Conservation (phyloP, 805 yeast species). For the Yamadazyma laniorum region DNA sequence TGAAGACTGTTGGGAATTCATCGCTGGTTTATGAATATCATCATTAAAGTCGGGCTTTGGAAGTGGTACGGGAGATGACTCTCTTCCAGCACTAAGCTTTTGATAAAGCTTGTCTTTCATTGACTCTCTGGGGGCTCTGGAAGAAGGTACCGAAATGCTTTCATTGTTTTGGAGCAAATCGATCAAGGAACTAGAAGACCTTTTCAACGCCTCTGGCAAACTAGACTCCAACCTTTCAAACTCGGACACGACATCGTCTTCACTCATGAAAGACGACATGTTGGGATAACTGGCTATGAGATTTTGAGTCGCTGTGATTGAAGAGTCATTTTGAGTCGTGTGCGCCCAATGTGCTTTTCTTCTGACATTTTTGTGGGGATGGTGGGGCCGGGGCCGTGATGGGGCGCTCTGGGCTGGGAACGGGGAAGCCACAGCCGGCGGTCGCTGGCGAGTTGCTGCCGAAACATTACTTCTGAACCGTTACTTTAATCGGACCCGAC, state of each 20-base stretch:
- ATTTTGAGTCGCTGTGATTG: no score
- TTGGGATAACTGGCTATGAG: no score
- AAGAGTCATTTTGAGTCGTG: no score
- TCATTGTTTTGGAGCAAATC: conserved; percentile 26
- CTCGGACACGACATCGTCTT: conserved; percentile 21
- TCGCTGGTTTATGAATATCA: conserved; percentile 52
- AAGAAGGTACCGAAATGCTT: conserved; percentile 17
- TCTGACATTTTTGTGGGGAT: no score
- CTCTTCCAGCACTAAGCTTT: conserved; percentile 34
- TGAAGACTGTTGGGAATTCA: conserved; percentile 56
- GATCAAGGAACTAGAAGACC: conserved; percentile 38
- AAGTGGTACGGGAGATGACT: conserved; percentile 48
- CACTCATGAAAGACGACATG: conserved; percentile 8
- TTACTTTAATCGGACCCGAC: no score
- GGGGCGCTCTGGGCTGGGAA: no score
- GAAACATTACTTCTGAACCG: no score
- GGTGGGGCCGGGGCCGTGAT: no score
- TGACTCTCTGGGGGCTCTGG: conserved; percentile 24
- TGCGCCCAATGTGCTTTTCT: no score
- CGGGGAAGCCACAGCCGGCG: no score
- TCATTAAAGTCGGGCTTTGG: conserved; percentile 47
- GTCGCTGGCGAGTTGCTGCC: no score
- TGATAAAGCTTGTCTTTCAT: conserved; percentile 20
- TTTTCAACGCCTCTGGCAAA: conserved; percentile 37
- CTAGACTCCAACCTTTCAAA: conserved; percentile 44